Conservation (phyloP, 805 yeast genomes). For the Wickerhamomyces bovis region DNA sequence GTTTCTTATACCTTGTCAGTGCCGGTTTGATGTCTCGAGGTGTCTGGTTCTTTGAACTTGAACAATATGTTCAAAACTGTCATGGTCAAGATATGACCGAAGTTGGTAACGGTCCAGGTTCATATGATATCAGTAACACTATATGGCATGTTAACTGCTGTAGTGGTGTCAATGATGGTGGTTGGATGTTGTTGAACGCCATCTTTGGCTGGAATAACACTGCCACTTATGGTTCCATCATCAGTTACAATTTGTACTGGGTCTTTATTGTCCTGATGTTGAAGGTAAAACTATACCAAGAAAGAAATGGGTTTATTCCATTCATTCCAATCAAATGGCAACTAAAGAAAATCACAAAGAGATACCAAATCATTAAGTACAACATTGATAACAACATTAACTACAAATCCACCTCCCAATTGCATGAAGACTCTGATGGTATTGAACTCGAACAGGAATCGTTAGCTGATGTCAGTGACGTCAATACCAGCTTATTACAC, state of each 20-base stretch:
- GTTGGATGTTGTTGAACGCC: slow-evolving; percentile 89
- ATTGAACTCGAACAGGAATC: slow-evolving; percentile 2
- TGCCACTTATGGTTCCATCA: slow-evolving; percentile 85
- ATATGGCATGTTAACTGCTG: slow-evolving; percentile 97
- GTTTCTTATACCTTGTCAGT: slow-evolving; percentile 78
- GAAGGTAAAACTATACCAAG: slow-evolving; percentile 43
- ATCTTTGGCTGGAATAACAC: slow-evolving; percentile 91
- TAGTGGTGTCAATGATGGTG: slow-evolving; percentile 84
- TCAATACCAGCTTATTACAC: slow-evolving; percentile 14
- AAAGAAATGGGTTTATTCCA: slow-evolving; percentile 55
- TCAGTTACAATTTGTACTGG: slow-evolving; percentile 75
- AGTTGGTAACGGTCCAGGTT: slow-evolving; percentile 89
- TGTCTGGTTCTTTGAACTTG: slow-evolving; percentile 85
- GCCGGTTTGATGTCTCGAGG: slow-evolving; percentile 87
- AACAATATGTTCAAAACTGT: slow-evolving; percentile 64
- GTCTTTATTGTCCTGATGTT: slow-evolving; percentile 40
- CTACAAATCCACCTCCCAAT: slow-evolving; percentile 13
- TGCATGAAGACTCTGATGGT: slow-evolving; percentile 7
- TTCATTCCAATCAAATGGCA: slow-evolving; percentile 61
- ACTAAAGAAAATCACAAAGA: slow-evolving; percentile 41
- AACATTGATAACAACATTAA: slow-evolving; percentile 29
- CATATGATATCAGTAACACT: slow-evolving; percentile 70
- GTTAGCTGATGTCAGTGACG: slow-evolving; percentile 13
- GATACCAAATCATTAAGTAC: slow-evolving; percentile 28
- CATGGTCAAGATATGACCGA: slow-evolving; percentile 83